Evolutionary conservation across 73 alveolate species (phyloP).

Genomic region (Tetrahymena thermophila): DNA sequence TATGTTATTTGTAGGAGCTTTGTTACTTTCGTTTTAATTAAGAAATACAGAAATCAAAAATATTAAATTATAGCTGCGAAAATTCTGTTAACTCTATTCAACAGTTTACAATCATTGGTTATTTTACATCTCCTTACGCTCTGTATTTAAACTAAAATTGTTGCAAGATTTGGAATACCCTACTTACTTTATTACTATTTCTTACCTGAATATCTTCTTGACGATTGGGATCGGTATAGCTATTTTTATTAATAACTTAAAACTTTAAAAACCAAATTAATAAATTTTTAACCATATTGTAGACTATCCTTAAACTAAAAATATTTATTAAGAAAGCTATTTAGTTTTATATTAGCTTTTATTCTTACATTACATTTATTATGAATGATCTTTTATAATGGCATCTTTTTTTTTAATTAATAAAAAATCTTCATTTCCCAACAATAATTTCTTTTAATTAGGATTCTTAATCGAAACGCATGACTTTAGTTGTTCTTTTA

Average conservation of each 20-base stretch:
- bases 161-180: not conserved
- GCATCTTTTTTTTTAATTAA: not conserved
- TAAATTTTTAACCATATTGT: not conserved
- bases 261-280: not conserved
- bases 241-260: not conserved
- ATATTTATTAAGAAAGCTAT: too few species aligned
- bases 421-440: not conserved
- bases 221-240: not conserved
- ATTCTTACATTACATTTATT: not conserved
- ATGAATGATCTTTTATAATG: not conserved
- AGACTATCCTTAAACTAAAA: too few species aligned
- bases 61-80: not conserved
- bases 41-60: not conserved
- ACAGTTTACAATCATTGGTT: not conserved
- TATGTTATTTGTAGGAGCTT: not conserved
- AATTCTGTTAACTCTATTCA: not conserved
- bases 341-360: too few species aligned
- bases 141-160: not conserved
- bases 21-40: not conserved
- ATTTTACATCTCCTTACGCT: not conserved
- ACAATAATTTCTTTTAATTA: not conserved
- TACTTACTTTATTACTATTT: not conserved
- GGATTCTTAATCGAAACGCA: not conserved
- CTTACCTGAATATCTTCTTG: not conserved
- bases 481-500: not conserved